These are phyloP conservation scores for Agaricus subrufescens DNA, from an alignment of 768 basidiomycete genomes.

Conservation along the genomic window DNA sequence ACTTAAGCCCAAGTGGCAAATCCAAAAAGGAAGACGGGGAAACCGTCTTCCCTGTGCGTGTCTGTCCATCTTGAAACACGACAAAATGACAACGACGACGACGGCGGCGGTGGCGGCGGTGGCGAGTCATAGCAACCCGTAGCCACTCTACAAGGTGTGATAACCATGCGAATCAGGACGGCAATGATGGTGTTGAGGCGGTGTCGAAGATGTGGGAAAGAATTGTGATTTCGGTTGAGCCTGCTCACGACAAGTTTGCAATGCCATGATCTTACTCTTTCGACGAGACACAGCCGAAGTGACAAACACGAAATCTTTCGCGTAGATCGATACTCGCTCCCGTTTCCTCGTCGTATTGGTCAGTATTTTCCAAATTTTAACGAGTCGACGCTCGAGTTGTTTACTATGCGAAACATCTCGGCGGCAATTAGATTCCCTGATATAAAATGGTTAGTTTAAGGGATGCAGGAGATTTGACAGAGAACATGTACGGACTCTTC, in stretches of 20 bases:
- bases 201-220: not conserved
- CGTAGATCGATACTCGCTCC: constrained; percentile 48
- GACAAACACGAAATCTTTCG: constrained; percentile 59
- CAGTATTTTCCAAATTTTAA: constrained; percentile 58
- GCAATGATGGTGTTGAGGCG: too few species aligned
- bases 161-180: too few species aligned
- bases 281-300: constrained; percentile 38
- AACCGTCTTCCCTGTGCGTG: too few species aligned
- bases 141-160: too few species aligned
- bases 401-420: constrained; percentile 32
- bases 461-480: too few species aligned
- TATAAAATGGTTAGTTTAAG: too few species aligned
- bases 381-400: constrained; percentile 50
- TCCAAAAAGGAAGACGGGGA: too few species aligned
- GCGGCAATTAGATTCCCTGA: not conserved
- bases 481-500: not conserved
- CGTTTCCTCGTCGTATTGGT: constrained; percentile 48
- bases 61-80: too few species aligned
- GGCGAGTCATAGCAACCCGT: too few species aligned
- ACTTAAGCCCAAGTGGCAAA: too few species aligned
- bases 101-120: too few species aligned
- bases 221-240: not conserved
- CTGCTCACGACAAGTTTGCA: not conserved
- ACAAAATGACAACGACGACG: too few species aligned
- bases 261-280: constrained; percentile 45